Evolutionary conservation across 345 rosid genomes (phyloP), one percentile per base, ranked within the genome.

Genomic region (Laguncularia racemosa): DNA sequence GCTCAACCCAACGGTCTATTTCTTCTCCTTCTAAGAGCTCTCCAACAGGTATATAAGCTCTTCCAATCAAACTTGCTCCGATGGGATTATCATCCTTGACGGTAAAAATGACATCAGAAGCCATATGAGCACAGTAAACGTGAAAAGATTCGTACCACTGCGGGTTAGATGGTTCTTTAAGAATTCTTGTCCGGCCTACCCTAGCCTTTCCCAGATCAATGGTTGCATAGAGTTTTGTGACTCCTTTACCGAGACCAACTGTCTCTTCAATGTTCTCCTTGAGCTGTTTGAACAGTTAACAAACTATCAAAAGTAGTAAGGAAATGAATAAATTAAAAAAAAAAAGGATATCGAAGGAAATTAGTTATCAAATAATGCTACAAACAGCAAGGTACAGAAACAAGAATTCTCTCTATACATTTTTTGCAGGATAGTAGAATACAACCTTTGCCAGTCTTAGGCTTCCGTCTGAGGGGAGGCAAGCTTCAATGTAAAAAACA

Each of bases 151-250:
- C 65, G 3, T 52, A 12, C 65, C 65, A 61, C n/a, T 26, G 13
- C 1, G 47, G 65, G 55, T 61, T 52, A 11, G 57, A 43, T 23
- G 18, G 20, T 15, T 61, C 50, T 14, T 33, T n/a, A 3, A 50
- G 48, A 13, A 61, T 6, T 3, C 50, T 44, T 14, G 65, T 61
- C 23, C 57, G 43, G 15, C 55, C 65, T 12, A 52, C 65, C 44
- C 65, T 61, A 23, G 65, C 65, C 49, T 53, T 61, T 18, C 38
- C 65, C 15, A 61, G n/a, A 52, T 61, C 65, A 11, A 61, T 53
- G 6, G 65, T 61, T 4, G 65, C 65, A 21, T 61, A 61, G 16
- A 61, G 23, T 28, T 52, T 52, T 16, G 28, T 52, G 14, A 16
- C 13, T 21, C 55, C 55, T 52, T 52, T 52, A 21, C 55, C 55